Conservation (phyloP, 306 rosid genomes). For the Casuarina equisetifolia region DNA sequence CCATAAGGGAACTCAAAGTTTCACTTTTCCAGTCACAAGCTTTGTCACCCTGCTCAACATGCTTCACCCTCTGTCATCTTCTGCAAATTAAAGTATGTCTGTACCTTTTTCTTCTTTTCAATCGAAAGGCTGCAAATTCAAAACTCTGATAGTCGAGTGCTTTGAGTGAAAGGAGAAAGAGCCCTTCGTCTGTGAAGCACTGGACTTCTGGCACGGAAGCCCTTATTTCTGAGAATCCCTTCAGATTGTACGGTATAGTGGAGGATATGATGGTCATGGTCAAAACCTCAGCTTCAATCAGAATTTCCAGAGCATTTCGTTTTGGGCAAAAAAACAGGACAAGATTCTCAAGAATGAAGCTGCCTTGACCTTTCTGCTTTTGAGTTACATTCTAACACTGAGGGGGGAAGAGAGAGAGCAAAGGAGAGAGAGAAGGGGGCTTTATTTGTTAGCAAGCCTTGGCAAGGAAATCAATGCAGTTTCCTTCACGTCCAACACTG, state of each 20-base stretch:
- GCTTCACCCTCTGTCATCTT: constrained; percentile 25
- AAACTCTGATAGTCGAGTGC: too few relatives aligned
- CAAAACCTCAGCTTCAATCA: not conserved
- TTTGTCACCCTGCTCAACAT: constrained; percentile 22
- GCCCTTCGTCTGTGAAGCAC: too few relatives aligned
- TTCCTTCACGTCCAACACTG: constrained; percentile 29
- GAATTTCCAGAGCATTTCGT: not conserved
- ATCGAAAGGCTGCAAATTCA: too few relatives aligned
- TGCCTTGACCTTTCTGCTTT: not conserved
- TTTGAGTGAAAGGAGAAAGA: too few relatives aligned
- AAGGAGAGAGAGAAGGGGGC: not conserved
- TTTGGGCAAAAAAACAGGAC: not conserved
- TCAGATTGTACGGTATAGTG: not conserved
- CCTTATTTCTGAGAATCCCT: too few relatives aligned
- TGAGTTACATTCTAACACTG: not conserved
- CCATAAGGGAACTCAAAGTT: constrained; percentile 3
- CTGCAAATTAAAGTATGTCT: not conserved
- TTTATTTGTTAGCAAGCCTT: not conserved
- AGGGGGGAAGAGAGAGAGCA: not conserved
- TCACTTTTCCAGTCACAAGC: constrained; percentile 19
- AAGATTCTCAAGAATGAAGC: not conserved
- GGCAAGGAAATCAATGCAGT: constrained; percentile 19
- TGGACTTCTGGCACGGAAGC: not conserved
- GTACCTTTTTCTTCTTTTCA: not conserved
- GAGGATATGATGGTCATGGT: not conserved